A percentile compares a stretch with the other conserved stretches of the same genome.
phyloP scores from a whole-genome alignment of 2,329 filamentous ascomycete species.

The Fusarium nelsonii region DNA sequence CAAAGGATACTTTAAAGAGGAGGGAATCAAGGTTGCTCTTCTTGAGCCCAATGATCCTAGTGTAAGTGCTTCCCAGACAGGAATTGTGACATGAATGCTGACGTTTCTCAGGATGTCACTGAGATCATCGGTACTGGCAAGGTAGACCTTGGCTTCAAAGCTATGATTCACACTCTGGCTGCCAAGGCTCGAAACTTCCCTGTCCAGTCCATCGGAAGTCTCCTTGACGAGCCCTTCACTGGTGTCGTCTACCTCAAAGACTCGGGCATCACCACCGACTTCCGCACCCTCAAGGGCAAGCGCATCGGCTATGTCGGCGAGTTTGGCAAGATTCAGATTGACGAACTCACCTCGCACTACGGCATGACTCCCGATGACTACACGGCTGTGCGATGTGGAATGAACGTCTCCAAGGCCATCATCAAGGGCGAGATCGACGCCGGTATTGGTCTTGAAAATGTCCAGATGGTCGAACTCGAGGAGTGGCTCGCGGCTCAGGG shows the following conservation, averaged over 20 bases:
- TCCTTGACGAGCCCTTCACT: constrained; percentile 84
- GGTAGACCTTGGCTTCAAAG: constrained; percentile 83
- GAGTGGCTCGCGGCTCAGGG: constrained; percentile 76
- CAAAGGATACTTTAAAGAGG: constrained; percentile 79
- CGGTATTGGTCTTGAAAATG: constrained; percentile 82
- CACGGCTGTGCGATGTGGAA: constrained; percentile 81
- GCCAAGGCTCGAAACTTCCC: constrained; percentile 82
- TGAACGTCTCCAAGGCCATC: constrained; percentile 84
- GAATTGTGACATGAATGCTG: background rate
- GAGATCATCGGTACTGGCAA: constrained; percentile 83
- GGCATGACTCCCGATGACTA: constrained; percentile 80
- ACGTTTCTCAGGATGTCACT: constrained; percentile 72
- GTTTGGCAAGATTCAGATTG: constrained; percentile 87
- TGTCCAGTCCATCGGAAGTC: constrained; percentile 77
- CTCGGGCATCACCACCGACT: constrained; percentile 80
- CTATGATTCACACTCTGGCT: constrained; percentile 85
- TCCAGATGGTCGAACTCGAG: constrained; percentile 85
- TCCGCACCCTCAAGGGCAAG: constrained; percentile 80
- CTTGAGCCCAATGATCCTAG: constrained; percentile 85
- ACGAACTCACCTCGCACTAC: constrained; percentile 83
- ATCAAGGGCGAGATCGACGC: constrained; percentile 79
- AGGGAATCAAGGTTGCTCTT: constrained; percentile 81
- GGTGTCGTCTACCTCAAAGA: constrained; percentile 82
- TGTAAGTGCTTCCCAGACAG: constrained; percentile 54
- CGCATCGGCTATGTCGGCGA: constrained; percentile 84